A percentile compares a stretch with the other conserved stretches of the same genome.
Evolutionary conservation across 2,329 filamentous ascomycete genomes (phyloP).

Genomic region (Colletotrichum eleusines): DNA sequence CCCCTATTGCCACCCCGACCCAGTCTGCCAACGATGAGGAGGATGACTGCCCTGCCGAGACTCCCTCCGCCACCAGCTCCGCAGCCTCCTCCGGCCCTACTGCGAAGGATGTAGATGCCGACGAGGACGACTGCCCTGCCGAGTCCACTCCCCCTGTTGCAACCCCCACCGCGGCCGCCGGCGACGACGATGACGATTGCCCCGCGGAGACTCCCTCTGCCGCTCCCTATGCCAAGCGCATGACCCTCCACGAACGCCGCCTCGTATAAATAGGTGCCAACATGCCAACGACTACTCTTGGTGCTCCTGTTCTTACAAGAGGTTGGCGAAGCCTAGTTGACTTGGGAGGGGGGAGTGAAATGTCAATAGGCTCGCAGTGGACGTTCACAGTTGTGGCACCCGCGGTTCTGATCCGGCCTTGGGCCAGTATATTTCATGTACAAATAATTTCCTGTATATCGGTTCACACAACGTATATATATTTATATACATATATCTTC

Average conservation of each 20-base stretch:
- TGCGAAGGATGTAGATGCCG: constrained; percentile 24
- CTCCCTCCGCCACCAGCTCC: constrained; percentile 8
- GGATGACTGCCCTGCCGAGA: constrained; percentile 35
- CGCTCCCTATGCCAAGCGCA: constrained; percentile 33
- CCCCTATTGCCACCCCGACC: constrained; percentile 14
- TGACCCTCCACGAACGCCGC: constrained; percentile 41
- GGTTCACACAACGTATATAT: constrained; percentile 33
- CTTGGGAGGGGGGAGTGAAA: neutral
- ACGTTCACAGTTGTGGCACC: constrained; percentile 21
- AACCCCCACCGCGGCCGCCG: constrained; percentile 21
- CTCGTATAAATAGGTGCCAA: constrained; percentile 8
- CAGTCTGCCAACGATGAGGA: constrained; percentile 16
- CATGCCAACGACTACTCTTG: neutral
- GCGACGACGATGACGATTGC: constrained; percentile 34
- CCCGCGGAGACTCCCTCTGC: constrained; percentile 25
- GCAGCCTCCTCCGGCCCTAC: constrained; percentile 23
- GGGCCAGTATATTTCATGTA: constrained; percentile 35
- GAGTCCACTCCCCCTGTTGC: neutral
- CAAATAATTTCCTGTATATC: constrained; percentile 37
- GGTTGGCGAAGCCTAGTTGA: neutral
- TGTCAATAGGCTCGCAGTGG: constrained; percentile 20
- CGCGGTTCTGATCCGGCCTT: constrained; percentile 17
- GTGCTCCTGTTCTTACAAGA: neutral
- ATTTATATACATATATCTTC: too few species aligned
- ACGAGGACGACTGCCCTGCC: constrained; percentile 31